Conservation (phyloP, 2,329 filamentous ascomycete genomes). For the Aspergillus clavatus region DNA sequence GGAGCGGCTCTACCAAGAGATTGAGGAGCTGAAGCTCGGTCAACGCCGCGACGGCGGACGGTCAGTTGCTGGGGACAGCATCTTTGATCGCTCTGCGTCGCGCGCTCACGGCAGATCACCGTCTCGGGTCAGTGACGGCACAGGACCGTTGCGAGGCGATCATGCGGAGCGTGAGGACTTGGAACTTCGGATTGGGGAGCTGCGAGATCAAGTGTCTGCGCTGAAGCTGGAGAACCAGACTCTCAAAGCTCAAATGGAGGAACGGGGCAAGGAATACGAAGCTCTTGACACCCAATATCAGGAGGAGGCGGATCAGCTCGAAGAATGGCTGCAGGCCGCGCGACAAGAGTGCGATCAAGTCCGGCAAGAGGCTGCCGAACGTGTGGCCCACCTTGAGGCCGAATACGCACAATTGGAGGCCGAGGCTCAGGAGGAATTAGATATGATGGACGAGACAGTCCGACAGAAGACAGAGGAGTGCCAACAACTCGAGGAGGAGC, state of each 20-base stretch:
- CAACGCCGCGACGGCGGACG: conserved; percentile 63
- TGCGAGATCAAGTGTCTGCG: conserved; percentile 81
- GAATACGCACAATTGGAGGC: conserved; percentile 48
- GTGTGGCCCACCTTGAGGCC: too few relatives aligned
- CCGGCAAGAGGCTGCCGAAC: conserved; percentile 64
- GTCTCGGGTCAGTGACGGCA: conserved; percentile 67
- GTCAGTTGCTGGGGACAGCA: conserved; percentile 72
- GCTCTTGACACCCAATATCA: conserved; percentile 67
- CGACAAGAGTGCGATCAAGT: conserved; percentile 85
- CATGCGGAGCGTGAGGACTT: conserved; percentile 81
- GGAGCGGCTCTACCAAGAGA: conserved; percentile 90
- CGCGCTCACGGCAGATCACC: conserved; percentile 69
- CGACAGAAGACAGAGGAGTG: conserved; percentile 69
- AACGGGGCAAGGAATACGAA: conserved; percentile 74
- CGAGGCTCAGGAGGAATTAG: conserved; percentile 57
- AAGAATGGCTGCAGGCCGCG: conserved; percentile 72
- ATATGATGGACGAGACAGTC: conserved; percentile 57
- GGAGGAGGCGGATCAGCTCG: conserved; percentile 72
- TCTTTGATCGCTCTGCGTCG: conserved; percentile 90
- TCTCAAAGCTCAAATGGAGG: conserved; percentile 74
- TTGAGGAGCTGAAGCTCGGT: conserved; percentile 89
- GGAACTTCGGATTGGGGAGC: conserved; percentile 74
- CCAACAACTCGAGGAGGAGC: conserved; percentile 63
- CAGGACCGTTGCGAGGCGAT: conserved; percentile 59
- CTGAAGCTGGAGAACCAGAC: conserved; percentile 87